These are phyloP conservation scores for Neonectria punicea DNA, from an alignment of 2,329 filamentous ascomycete genomes.

Conservation along the genomic window DNA sequence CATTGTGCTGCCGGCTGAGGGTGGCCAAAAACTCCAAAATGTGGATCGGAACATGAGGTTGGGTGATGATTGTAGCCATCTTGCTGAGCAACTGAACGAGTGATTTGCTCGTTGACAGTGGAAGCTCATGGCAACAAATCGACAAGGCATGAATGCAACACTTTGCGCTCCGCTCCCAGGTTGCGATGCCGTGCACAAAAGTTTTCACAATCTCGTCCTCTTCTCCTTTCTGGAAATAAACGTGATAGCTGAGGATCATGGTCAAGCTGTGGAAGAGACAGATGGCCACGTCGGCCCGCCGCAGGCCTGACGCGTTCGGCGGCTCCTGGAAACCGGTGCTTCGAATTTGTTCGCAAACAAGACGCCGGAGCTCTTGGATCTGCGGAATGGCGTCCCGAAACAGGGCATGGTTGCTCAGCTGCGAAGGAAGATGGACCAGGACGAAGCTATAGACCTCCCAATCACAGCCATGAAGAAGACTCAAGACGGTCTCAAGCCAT, in stretches of 20 bases:
- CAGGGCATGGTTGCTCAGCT: constrained; percentile 89
- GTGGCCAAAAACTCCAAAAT: constrained; percentile 96
- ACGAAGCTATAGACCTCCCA: constrained; percentile 96
- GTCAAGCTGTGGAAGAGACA: constrained; percentile 89
- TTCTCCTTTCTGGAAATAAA: constrained; percentile 83
- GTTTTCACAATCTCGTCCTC: constrained; percentile 89
- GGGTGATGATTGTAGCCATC: constrained; percentile 96
- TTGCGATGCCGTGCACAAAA: constrained; percentile 85
- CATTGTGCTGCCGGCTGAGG: constrained; percentile 82
- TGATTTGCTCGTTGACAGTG: constrained; percentile 85
- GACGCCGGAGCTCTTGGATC: constrained; percentile 77
- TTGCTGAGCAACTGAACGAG: constrained; percentile 88
- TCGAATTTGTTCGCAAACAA: constrained; percentile 86
- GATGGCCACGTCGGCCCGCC: constrained; percentile 87
- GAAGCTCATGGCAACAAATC: constrained; percentile 94
- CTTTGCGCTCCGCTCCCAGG: constrained; percentile 87
- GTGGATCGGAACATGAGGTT: constrained; percentile 89
- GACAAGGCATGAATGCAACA: constrained; percentile 95
- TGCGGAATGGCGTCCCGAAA: constrained; percentile 80
- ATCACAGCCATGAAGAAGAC: constrained; percentile 78
- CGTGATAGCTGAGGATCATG: constrained; percentile 90
- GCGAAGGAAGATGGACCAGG: constrained; percentile 84
- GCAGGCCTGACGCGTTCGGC: constrained; percentile 79
- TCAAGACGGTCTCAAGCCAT: constrained; percentile 82
- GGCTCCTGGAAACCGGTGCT: constrained; percentile 83